These are phyloP conservation scores for Suillus spraguei DNA, from an alignment of 768 basidiomycete species.

Conservation along the genomic window DNA sequence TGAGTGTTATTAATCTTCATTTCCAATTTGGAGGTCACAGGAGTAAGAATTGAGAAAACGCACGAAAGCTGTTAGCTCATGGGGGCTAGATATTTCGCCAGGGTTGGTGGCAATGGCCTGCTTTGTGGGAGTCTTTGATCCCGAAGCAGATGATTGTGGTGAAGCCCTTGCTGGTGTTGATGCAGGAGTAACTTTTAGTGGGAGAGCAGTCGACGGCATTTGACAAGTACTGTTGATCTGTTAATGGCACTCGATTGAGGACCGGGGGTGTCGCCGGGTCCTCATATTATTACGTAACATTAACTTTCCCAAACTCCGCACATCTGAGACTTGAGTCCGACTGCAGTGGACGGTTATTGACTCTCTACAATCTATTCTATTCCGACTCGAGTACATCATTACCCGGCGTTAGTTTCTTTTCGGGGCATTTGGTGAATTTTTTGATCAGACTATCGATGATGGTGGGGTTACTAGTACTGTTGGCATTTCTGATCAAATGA, in stretches of 20 bases:
- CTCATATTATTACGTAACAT: too few species aligned
- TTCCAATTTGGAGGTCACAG: constrained; percentile 5
- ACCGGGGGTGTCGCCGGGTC: too few species aligned
- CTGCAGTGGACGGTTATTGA: too few species aligned
- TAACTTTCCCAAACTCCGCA: too few species aligned
- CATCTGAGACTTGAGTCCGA: too few species aligned
- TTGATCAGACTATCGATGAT: background rate
- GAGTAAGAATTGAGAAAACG: constrained; percentile 33
- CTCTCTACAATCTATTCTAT: background rate
- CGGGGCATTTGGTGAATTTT: background rate
- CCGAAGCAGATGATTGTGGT: constrained; percentile 21
- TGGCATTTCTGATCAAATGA: background rate
- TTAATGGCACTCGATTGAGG: background rate
- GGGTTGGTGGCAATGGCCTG: constrained; percentile 38
- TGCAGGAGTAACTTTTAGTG: constrained; percentile 62
- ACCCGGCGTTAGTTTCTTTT: background rate
- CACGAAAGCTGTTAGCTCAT: constrained; percentile 94
- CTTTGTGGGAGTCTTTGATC: constrained; percentile 49
- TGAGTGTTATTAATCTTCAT: constrained; percentile 5
- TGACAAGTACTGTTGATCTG: background rate
- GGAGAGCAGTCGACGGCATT: constrained; percentile 59
- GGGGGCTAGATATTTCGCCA: constrained; percentile 85
- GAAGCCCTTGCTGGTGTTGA: constrained; percentile 51
- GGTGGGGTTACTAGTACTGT: background rate
- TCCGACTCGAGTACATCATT: background rate